phyloP scores from a whole-genome alignment of 768 basidiomycete species.

The Phanerochaete sordida region DNA sequence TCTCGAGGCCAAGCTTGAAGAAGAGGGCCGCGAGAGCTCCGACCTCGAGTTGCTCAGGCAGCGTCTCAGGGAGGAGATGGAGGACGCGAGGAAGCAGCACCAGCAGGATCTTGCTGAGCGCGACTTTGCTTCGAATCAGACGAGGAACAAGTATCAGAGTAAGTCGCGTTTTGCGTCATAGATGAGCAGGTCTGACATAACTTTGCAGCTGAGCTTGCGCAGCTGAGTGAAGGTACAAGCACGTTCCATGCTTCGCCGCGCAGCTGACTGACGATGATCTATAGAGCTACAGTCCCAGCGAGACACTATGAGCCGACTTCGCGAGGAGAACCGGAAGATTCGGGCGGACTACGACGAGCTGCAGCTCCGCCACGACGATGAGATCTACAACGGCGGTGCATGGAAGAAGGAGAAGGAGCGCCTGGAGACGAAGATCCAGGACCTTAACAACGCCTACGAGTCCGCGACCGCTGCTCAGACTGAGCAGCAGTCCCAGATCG shows the following conservation, averaged over 20 bases:
- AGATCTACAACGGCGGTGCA: constrained; percentile 69
- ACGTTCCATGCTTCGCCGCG: not conserved
- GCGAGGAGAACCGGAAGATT: constrained; percentile 76
- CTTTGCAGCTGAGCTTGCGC: constrained; percentile 64
- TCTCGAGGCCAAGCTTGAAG: constrained; percentile 61
- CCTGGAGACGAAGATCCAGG: constrained; percentile 76
- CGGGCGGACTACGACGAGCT: constrained; percentile 76
- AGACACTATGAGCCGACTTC: constrained; percentile 68
- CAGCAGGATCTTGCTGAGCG: constrained; percentile 78
- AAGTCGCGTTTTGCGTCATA: constrained; percentile 10
- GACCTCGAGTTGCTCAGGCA: constrained; percentile 63
- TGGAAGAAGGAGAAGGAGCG: constrained; percentile 91
- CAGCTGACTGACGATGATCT: constrained; percentile 3
- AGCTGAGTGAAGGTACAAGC: constrained; percentile 68
- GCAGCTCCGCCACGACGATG: constrained; percentile 72
- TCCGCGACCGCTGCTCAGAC: constrained; percentile 65
- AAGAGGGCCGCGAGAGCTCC: constrained; percentile 63
- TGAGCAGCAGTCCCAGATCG: constrained; percentile 60
- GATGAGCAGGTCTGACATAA: constrained; percentile 5
- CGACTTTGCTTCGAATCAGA: constrained; percentile 76
- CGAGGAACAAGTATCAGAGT: constrained; percentile 87
- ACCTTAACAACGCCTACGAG: constrained; percentile 74
- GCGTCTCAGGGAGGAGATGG: constrained; percentile 70
- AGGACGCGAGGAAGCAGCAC: constrained; percentile 75
- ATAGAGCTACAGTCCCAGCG: constrained; percentile 76